Evolutionary conservation across 306 rosid species (phyloP).

Genomic region (Rosa rugosa): DNA sequence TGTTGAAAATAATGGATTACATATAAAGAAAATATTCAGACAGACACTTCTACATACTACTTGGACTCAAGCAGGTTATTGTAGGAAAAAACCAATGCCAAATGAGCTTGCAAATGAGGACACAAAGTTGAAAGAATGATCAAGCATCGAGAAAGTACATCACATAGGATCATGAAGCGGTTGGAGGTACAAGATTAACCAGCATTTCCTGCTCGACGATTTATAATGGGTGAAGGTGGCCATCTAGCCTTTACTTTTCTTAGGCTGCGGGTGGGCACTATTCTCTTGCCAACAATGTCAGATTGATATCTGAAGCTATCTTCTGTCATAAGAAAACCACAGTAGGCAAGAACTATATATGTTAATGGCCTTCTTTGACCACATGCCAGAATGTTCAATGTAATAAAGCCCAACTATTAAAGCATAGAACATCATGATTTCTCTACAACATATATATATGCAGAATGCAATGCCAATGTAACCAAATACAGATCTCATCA

Average conservation of each 20-base stretch:
- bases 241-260: not conserved
- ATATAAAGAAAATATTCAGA: not conserved
- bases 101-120: not conserved
- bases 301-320: not conserved
- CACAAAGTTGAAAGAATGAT: not conserved
- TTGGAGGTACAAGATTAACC: not conserved
- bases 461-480: not conserved
- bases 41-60: not conserved
- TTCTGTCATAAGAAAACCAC: not conserved
- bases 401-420: too few species aligned
- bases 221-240: not conserved
- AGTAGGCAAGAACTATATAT: not conserved
- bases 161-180: not conserved
- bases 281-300: not conserved
- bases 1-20: not conserved
- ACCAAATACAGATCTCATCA: not conserved
- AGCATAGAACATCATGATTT: not conserved
- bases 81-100: not conserved
- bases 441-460: too few species aligned
- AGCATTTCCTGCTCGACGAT: not conserved
- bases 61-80: not conserved
- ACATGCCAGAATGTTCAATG: not conserved
- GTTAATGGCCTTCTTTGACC: not conserved
- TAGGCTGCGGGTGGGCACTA: slow-evolving; percentile 10
- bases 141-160: not conserved